Evolutionary conservation across 345 rosid genomes (phyloP).

Genomic region (Erysimum cheiranthoides): DNA sequence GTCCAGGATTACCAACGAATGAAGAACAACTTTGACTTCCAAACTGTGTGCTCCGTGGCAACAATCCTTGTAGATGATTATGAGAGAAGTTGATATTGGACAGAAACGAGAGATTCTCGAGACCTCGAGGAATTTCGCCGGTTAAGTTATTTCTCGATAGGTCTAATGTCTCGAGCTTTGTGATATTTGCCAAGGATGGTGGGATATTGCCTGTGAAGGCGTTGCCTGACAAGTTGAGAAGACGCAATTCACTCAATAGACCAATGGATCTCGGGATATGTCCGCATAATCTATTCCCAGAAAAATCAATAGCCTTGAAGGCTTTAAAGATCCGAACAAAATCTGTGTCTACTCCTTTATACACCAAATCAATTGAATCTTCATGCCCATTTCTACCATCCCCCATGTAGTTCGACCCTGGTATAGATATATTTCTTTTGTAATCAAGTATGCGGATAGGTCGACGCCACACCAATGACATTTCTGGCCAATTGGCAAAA

Average conservation of each 20-base stretch:
- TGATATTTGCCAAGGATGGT: background rate
- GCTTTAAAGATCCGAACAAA: background rate
- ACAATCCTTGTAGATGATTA: conserved; percentile 9
- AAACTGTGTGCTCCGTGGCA: conserved; percentile 23
- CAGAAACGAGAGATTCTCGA: conserved; percentile 6
- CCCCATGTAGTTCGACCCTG: background rate
- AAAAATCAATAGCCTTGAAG: conserved; percentile 25
- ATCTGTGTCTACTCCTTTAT: background rate
- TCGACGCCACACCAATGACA: background rate
- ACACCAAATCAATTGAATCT: background rate
- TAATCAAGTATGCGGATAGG: too few relatives aligned
- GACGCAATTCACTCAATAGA: background rate
- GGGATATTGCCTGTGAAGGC: conserved; percentile 22
- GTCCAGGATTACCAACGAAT: background rate
- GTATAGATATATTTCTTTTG: background rate
- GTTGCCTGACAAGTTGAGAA: conserved; percentile 18
- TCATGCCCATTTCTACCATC: background rate
- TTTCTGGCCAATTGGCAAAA: background rate
- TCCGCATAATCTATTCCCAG: background rate
- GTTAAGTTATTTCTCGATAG: conserved; percentile 9
- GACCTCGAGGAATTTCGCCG: conserved; percentile 13
- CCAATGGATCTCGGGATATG: conserved; percentile 17
- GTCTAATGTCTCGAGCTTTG: conserved; percentile 15
- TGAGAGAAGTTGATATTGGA: conserved; percentile 22
- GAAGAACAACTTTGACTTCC: conserved; percentile 3